These are phyloP conservation scores for Lophiotrema nucula DNA, from an alignment of 495 filamentous ascomycete species.

Conservation along the genomic window DNA sequence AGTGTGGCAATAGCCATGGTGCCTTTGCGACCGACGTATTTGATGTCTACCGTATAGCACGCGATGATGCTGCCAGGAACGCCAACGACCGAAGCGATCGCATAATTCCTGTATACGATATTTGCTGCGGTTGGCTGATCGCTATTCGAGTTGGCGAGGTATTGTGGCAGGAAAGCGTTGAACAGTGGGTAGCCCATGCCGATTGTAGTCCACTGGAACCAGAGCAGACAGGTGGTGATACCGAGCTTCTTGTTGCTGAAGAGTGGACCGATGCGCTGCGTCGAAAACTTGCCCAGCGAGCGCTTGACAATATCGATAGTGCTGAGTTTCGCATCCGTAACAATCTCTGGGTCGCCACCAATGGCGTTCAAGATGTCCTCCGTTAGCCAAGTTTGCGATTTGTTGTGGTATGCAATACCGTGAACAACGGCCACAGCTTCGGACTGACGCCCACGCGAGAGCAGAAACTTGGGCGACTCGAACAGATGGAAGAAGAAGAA, in stretches of 20 bases:
- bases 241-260: conserved; percentile 29
- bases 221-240: conserved; percentile 25
- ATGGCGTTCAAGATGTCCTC: conserved; percentile 28
- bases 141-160: conserved; percentile 49
- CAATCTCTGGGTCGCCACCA: conserved; percentile 19
- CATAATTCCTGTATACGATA: conserved; percentile 61
- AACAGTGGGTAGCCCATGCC: conserved; percentile 38
- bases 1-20: conserved; percentile 56
- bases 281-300: conserved; percentile 14
- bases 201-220: conserved; percentile 35
- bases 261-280: conserved; percentile 31
- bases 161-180: conserved; percentile 49
- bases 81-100: conserved; percentile 58
- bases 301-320: conserved; percentile 12
- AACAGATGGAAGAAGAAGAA: conserved; percentile 37
- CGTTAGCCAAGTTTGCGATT: conserved; percentile 24
- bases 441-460: conserved; percentile 25
- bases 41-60: conserved; percentile 56
- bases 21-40: conserved; percentile 60
- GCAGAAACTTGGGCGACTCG: conserved; percentile 37
- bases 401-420: conserved; percentile 30
- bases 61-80: conserved; percentile 57
- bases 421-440: conserved; percentile 35
- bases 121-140: conserved; percentile 42
- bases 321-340: conserved; percentile 3